Evolutionary conservation across 352 stramenopile species (phyloP).

Genomic region (Chrysophaeum taylorii): DNA sequence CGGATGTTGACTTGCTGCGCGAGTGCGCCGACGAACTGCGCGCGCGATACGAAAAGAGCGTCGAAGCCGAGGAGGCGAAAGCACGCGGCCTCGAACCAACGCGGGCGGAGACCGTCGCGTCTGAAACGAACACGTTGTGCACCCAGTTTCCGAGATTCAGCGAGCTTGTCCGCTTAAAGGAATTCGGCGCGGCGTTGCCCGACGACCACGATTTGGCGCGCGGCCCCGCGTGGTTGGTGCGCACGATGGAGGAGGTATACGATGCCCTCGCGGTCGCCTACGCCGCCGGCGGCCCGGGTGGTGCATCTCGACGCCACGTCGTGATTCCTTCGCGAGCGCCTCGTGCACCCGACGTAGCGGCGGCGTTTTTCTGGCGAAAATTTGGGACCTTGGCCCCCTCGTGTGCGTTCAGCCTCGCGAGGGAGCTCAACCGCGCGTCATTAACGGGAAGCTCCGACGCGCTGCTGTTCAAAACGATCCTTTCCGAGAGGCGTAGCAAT

Average conservation of each 20-base stretch:
- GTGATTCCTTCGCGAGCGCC: no score
- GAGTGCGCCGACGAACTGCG: no score
- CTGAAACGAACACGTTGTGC: no score
- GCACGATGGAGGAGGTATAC: neutral
- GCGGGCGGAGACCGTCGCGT: no score
- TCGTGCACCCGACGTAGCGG: conserved; percentile 1
- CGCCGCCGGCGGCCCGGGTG: neutral
- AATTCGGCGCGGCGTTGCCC: no score
- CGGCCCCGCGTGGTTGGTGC: neutral
- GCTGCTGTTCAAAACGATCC: neutral
- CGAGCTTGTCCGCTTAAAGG: no score
- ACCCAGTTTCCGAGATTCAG: no score
- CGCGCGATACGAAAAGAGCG: no score
- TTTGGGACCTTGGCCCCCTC: neutral
- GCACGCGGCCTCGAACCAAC: no score
- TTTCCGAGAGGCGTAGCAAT: neutral
- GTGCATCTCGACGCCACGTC: neutral
- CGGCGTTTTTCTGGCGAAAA: neutral
- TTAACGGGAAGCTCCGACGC: neutral
- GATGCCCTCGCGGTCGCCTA: neutral
- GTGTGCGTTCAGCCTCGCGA: neutral
- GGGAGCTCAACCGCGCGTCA: neutral
- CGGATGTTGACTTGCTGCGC: no score
- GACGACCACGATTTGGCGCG: neutral
- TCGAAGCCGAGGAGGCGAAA: no score